phyloP scores from a whole-genome alignment of 2,329 filamentous ascomycete species.

The Claviceps capensis region DNA sequence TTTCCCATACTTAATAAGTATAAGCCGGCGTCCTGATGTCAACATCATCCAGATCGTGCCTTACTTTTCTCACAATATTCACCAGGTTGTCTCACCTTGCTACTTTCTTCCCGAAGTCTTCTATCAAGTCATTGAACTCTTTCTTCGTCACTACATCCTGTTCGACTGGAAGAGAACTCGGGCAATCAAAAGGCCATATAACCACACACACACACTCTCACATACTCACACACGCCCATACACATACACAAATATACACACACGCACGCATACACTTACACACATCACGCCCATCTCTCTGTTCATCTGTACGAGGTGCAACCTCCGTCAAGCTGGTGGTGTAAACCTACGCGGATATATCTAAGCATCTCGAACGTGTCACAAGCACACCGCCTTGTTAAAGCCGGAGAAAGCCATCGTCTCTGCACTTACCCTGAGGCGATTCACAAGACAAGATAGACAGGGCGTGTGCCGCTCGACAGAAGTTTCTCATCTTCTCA shows the following conservation, averaged over 20 bases:
- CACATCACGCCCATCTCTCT: background rate
- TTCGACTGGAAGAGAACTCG: background rate
- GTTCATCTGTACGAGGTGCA: background rate
- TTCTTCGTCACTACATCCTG: background rate
- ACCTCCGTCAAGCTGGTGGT: background rate
- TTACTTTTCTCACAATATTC: background rate
- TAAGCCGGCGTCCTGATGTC: background rate
- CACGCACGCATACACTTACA: background rate
- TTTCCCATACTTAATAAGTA: slow-evolving; percentile 1
- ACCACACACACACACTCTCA: background rate
- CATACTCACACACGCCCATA: background rate
- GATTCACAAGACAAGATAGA: background rate
- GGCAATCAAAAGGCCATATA: background rate
- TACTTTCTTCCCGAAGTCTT: background rate
- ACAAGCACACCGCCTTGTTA: background rate
- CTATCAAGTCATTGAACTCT: background rate
- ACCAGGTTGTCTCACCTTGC: background rate
- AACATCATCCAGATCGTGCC: background rate
- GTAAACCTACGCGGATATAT: background rate
- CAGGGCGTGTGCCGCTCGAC: background rate
- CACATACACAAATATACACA: background rate
- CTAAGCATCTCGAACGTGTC: background rate
- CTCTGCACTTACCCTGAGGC: background rate
- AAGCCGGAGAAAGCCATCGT: background rate
- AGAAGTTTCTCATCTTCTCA: background rate